Evolutionary conservation across 805 yeast species (phyloP).

Genomic region (Lipomyces orientalis): DNA sequence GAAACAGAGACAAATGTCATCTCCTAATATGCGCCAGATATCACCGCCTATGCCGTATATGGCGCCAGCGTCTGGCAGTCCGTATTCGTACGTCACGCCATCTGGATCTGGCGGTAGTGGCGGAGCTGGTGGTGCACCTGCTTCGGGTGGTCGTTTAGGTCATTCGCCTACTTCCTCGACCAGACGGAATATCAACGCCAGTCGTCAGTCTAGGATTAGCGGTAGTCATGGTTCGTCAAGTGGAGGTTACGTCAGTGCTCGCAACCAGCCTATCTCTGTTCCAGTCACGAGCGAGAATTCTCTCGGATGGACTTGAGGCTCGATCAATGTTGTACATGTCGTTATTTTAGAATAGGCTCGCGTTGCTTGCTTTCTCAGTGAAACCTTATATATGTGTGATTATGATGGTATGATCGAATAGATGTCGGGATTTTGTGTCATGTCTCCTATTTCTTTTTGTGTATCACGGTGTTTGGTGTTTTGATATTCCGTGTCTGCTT

Average conservation of each 20-base stretch:
- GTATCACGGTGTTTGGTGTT: constrained; percentile 37
- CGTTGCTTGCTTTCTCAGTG: not conserved
- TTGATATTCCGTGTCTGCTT: not conserved
- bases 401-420: not conserved
- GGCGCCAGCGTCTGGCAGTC: constrained; percentile 14
- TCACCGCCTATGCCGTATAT: constrained; percentile 30
- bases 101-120: constrained; percentile 29
- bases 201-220: constrained; percentile 14
- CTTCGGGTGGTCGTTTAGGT: not conserved
- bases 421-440: not conserved
- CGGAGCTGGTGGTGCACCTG: constrained; percentile 19
- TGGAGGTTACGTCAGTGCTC: constrained; percentile 37
- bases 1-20: constrained; percentile 13
- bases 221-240: constrained; percentile 26
- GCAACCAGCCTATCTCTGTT: constrained; percentile 45
- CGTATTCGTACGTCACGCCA: not conserved
- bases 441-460: not conserved
- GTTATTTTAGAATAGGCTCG: not conserved
- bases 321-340: not conserved
- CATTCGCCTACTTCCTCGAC: constrained; percentile 11
- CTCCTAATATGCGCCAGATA: constrained; percentile 24
- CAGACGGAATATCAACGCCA: constrained; percentile 6
- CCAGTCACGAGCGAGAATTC: constrained; percentile 51
- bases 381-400: not conserved
- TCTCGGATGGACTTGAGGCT: constrained; percentile 45